phyloP scores from a whole-genome alignment of 192 early-diverging fungal species.

The Dissophora globulifera region DNA sequence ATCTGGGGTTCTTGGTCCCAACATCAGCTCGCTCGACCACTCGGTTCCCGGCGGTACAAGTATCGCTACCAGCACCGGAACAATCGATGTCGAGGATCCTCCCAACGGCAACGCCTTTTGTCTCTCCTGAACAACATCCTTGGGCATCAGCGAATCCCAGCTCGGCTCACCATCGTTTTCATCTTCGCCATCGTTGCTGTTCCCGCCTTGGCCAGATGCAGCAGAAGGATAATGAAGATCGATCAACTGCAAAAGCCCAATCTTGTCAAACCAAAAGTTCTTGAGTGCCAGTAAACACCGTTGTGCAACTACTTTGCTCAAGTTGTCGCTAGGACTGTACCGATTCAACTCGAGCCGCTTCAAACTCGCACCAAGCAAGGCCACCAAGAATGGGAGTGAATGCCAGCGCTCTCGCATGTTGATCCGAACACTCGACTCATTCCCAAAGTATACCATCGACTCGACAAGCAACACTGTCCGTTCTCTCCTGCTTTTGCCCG shows the following conservation, averaged over 20 bases:
- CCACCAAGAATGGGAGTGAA: constrained; percentile 11
- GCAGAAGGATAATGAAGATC: constrained; percentile 6
- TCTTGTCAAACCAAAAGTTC: constrained; percentile 33
- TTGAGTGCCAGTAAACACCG: constrained; percentile 15
- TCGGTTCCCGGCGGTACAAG: constrained; percentile 8
- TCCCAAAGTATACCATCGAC: constrained; percentile 18
- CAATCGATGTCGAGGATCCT: constrained; percentile 7
- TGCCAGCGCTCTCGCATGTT: constrained; percentile 45
- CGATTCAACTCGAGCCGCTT: constrained; percentile 1
- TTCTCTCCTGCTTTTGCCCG: constrained; percentile 3
- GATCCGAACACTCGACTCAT: constrained; percentile 39
- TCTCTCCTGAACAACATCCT: background rate
- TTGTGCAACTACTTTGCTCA: background rate
- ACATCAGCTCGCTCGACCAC: constrained; percentile 30
- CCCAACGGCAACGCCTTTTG: background rate
- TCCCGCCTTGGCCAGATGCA: too few relatives aligned
- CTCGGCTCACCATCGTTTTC: background rate
- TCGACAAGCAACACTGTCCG: constrained; percentile 16
- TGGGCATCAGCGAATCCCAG: constrained; percentile 13
- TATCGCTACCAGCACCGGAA: constrained; percentile 24
- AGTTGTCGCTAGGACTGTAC: background rate
- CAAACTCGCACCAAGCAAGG: constrained; percentile 15
- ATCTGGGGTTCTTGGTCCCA: background rate
- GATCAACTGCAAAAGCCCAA: constrained; percentile 12
- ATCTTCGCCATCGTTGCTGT: too few relatives aligned